Conservation (phyloP, 768 basidiomycete species). For the Gloeopeniophorella convolvens region DNA sequence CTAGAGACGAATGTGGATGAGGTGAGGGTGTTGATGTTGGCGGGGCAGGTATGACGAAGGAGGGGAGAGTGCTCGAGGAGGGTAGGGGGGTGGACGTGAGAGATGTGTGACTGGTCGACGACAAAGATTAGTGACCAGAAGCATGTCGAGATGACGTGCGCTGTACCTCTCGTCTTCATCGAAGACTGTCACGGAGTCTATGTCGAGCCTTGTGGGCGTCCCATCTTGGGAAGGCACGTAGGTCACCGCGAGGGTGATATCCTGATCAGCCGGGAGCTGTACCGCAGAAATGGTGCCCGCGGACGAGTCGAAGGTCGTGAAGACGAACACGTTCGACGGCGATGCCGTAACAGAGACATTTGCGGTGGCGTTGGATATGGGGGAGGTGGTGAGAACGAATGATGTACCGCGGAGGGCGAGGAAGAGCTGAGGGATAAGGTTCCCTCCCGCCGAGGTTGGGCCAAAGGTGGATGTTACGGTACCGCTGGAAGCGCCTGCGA, state of each 20-base stretch:
- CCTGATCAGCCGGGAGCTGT: constrained; percentile 17
- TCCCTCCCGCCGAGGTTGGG: constrained; percentile 1
- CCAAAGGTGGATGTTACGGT: constrained; percentile 21
- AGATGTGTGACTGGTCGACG: constrained; percentile 5
- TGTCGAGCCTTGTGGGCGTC: constrained; percentile 17
- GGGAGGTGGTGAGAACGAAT: constrained; percentile 17
- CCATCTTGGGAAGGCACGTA: constrained; percentile 12
- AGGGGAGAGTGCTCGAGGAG: constrained; percentile 17
- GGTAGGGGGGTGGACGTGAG: constrained; percentile 13
- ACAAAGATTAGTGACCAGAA: neutral
- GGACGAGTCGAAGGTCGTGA: constrained; percentile 15
- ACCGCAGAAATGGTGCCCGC: constrained; percentile 15
- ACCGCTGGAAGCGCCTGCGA: constrained; percentile 16
- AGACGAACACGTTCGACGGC: constrained; percentile 17
- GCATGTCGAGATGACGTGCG: neutral
- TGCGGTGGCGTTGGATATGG: constrained; percentile 20
- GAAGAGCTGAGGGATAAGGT: constrained; percentile 21
- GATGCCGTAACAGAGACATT: constrained; percentile 21
- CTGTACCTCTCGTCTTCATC: constrained; percentile 7
- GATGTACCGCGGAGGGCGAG: constrained; percentile 21
- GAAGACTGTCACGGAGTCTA: constrained; percentile 16
- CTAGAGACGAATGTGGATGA: constrained; percentile 8
- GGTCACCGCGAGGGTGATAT: constrained; percentile 19
- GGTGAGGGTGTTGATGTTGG: constrained; percentile 2
- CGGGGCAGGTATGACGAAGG: constrained; percentile 17